Evolutionary conservation across 73 alveolate species (phyloP), one percentile per base, ranked within the genome.

Genomic region (Paraurostyla sp.): DNA sequence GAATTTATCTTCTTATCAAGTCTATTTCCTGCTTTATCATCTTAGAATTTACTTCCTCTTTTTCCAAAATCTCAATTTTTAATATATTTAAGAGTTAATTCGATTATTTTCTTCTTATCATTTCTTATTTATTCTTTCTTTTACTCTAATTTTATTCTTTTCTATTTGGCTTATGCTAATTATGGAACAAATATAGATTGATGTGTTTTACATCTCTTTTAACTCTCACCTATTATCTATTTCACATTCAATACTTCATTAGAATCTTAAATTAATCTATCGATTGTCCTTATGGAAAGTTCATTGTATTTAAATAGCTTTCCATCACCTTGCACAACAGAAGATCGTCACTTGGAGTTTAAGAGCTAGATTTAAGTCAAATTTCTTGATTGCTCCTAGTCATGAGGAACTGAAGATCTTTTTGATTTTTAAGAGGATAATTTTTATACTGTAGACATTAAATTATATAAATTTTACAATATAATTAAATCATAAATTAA

Each of bases 21-120:
- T 65, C 82, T 15, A 65, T 65, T 40, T 65, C 82, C 25, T 65
- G 60, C 16, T 65, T 65, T 11, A 65, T 65, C 58, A 38, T 65
- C 33, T 20, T 4, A 54, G 23, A 54, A 6, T 54, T 54, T 9
- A 27, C 69, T 54, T 54, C 69, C 15, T 65, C 82, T 18, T 38
- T 65, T 65, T 1, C 41, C 82, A 11, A 15, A 22, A 2, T 65
- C 82, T 65, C 35, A n/a, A 1, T 13, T 38, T 2, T 65, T 30
- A n/a, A 52, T 52, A 6, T 52, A 25, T 20, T 52, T 52, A 35
- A 35, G 23, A n/a, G n/a, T n/a, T n/a, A n/a, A n/a, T n/a, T 23
- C 58, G 35, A 9, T 65, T 38, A 15, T 18, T 1, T 38, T 38
- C 42, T 38, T 65, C 82, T 9, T 38, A 35, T 7, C n/a, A 65